Conservation (phyloP, 148 eudicot species). For the Spergularia bocconei region DNA sequence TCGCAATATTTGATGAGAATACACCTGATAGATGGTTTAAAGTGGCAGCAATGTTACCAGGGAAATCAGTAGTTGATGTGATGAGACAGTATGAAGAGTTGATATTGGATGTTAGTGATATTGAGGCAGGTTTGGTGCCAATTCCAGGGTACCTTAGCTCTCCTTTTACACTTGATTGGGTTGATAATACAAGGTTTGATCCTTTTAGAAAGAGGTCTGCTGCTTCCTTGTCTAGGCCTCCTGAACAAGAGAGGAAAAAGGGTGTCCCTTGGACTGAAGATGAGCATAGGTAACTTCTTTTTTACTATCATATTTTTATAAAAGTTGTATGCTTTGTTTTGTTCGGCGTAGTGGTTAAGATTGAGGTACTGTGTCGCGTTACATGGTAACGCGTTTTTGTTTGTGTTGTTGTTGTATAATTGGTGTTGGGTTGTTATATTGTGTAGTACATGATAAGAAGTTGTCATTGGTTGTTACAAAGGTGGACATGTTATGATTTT, state of each 20-base stretch:
- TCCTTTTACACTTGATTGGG: constrained; percentile 57
- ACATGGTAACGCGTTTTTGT: too few relatives aligned
- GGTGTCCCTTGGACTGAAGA: constrained; percentile 98
- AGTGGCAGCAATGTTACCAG: constrained; percentile 74
- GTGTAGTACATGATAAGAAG: neutral
- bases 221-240: constrained; percentile 33
- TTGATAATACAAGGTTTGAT: constrained; percentile 40
- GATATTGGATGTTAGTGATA: constrained; percentile 70
- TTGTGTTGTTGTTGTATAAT: neutral
- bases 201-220: constrained; percentile 38
- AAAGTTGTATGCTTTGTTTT: neutral
- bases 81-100: constrained; percentile 57
- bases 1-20: constrained; percentile 63
- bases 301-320: neutral
- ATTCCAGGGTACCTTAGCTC: constrained; percentile 69
- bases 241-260: constrained; percentile 81
- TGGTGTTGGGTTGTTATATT: neutral
- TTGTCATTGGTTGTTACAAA: neutral
- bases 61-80: constrained; percentile 71
- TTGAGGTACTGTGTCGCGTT: neutral
- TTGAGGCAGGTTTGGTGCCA: constrained; percentile 85
- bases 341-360: neutral
- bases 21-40: constrained; percentile 74
- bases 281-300: constrained; percentile 66
- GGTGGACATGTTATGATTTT: neutral